These are phyloP conservation scores for Blastomyces emzantsi DNA, from an alignment of 2,329 filamentous ascomycete species.

Conservation along the genomic window DNA sequence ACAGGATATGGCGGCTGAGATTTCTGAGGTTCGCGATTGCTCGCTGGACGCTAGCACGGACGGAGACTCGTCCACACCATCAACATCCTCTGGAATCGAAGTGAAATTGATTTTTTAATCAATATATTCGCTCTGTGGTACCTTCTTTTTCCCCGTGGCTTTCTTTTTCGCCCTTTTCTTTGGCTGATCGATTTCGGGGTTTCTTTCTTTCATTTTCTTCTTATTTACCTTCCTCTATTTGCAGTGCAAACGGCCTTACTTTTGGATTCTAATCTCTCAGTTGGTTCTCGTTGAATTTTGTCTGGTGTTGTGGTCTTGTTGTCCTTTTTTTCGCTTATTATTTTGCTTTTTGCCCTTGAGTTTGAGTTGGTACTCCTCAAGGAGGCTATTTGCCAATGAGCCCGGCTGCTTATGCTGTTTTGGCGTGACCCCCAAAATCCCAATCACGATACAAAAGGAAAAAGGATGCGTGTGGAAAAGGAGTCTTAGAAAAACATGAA, in stretches of 20 bases:
- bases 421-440: neutral
- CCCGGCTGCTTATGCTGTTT: neutral
- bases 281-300: constrained; percentile 14
- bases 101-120: constrained; percentile 15
- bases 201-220: neutral
- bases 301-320: neutral
- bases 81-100: constrained; percentile 12
- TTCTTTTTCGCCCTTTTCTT: neutral
- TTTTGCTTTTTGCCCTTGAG: constrained; percentile 12
- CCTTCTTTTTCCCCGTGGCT: constrained; percentile 13
- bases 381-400: neutral
- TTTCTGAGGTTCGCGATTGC: constrained; percentile 52
- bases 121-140: constrained; percentile 13
- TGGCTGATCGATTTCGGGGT: neutral
- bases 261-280: neutral
- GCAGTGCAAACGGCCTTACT: neutral
- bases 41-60: constrained; percentile 16
- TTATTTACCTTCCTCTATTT: neutral
- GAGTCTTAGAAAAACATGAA: neutral
- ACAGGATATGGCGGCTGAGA: constrained; percentile 72
- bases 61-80: constrained; percentile 10
- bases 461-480: neutral
- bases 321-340: neutral
- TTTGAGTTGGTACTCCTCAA: constrained; percentile 3
- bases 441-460: neutral